These are phyloP conservation scores for Nakataea oryzae DNA, from an alignment of 2,329 filamentous ascomycete genomes.

Conservation along the genomic window DNA sequence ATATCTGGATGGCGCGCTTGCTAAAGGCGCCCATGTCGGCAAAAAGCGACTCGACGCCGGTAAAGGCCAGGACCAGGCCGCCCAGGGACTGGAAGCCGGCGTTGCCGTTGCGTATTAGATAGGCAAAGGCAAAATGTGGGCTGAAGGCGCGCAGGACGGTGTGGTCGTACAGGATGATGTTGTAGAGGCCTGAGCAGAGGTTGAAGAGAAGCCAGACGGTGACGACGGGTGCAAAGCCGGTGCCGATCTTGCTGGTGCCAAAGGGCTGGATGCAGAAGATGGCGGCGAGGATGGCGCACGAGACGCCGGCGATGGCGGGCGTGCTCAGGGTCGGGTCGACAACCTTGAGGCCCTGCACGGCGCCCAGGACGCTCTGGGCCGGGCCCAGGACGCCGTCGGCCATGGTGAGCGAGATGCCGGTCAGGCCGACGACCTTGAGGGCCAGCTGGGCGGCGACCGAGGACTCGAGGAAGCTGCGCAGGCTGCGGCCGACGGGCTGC, in stretches of 20 bases:
- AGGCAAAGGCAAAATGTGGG: slow-evolving; percentile 49
- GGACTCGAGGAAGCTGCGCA: slow-evolving; percentile 48
- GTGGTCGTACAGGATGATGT: slow-evolving; percentile 39
- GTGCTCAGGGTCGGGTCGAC: slow-evolving; percentile 44
- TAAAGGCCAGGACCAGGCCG: slow-evolving; percentile 66
- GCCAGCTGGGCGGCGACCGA: slow-evolving; percentile 38
- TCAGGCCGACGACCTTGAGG: slow-evolving; percentile 51
- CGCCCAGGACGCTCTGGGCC: slow-evolving; percentile 59
- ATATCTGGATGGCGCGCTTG: slow-evolving; percentile 58
- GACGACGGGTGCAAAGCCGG: slow-evolving; percentile 54
- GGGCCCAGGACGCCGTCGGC: slow-evolving; percentile 46
- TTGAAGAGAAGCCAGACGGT: slow-evolving; percentile 59
- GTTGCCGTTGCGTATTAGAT: slow-evolving; percentile 46
- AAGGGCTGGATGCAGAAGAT: slow-evolving; percentile 57
- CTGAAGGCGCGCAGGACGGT: slow-evolving; percentile 46
- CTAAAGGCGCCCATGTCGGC: slow-evolving; percentile 70
- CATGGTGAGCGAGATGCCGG: slow-evolving; percentile 60
- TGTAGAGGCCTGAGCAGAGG: slow-evolving; percentile 52
- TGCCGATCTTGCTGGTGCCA: slow-evolving; percentile 50
- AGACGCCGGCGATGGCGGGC: slow-evolving; percentile 49
- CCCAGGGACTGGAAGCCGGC: slow-evolving; percentile 55
- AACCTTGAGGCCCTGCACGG: slow-evolving; percentile 54
- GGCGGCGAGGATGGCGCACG: slow-evolving; percentile 52
- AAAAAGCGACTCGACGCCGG: slow-evolving; percentile 69
- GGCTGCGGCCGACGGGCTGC: slow-evolving; percentile 33